phyloP scores from a whole-genome alignment of 371 early-diverging fungal genomes.

The Actinomortierella wolfii region DNA sequence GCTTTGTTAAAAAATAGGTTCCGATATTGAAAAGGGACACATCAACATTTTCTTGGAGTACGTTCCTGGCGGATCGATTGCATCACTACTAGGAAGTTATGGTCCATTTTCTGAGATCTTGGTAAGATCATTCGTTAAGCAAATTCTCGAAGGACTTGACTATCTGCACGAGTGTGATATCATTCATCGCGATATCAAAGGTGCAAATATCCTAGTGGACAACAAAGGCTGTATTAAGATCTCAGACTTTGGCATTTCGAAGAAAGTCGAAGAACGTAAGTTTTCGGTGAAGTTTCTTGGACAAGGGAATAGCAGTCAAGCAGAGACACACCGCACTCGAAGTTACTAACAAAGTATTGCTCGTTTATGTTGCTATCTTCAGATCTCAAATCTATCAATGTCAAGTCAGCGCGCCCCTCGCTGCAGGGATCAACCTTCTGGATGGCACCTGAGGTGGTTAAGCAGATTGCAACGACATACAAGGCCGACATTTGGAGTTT shows the following conservation, averaged over 20 bases:
- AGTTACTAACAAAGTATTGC: no score
- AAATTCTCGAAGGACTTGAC: constrained; percentile 91
- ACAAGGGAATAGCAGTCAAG: no score
- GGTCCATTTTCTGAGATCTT: constrained; percentile 88
- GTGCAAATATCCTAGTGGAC: constrained; percentile 95
- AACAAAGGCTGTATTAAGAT: constrained; percentile 94
- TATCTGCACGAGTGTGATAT: constrained; percentile 96
- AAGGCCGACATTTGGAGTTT: constrained; percentile 89
- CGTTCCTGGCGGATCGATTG: constrained; percentile 96
- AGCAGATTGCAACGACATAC: constrained; percentile 75
- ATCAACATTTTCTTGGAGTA: constrained; percentile 98
- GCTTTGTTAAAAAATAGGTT: constrained; percentile 42
- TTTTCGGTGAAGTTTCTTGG: constrained; percentile 5
- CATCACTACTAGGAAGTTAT: constrained; percentile 80
- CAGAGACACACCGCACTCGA: no score
- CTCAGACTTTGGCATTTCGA: constrained; percentile 99
- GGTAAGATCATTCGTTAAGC: constrained; percentile 84
- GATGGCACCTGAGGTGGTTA: constrained; percentile 95
- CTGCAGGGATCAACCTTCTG: constrained; percentile 89
- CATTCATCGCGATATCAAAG: constrained; percentile 98
- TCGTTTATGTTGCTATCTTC: background rate
- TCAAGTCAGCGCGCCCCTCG: constrained; percentile 65
- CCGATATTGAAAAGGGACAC: constrained; percentile 76
- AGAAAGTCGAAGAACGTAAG: constrained; percentile 84
- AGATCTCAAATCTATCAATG: constrained; percentile 45